phyloP scores from a whole-genome alignment of 1,284 basidiomycete genomes.

The Puccinia hordei region DNA sequence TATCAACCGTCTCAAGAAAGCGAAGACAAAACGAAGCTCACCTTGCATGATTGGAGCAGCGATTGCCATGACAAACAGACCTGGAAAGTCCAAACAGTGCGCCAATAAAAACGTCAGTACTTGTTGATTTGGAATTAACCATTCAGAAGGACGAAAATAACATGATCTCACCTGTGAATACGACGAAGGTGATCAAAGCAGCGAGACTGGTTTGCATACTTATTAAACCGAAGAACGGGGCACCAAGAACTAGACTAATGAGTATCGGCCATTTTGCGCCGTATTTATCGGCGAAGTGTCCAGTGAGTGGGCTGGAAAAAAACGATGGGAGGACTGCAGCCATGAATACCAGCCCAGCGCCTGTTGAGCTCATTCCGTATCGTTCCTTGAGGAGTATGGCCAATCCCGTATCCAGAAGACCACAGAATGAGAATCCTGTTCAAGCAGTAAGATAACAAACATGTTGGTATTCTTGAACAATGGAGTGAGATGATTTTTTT shows the following conservation, averaged over 20 bases:
- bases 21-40: neutral
- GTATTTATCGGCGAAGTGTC: constrained; percentile 26
- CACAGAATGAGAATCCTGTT: constrained; percentile 39
- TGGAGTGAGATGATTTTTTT: neutral
- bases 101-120: neutral
- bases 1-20: neutral
- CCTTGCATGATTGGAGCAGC: constrained; percentile 39
- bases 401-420: constrained; percentile 37
- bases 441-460: neutral
- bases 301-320: constrained; percentile 33
- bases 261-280: constrained; percentile 12
- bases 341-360: constrained; percentile 30
- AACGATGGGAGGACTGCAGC: constrained; percentile 31
- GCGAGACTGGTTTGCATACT: neutral
- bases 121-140: neutral
- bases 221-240: constrained; percentile 18
- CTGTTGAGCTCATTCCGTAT: constrained; percentile 30
- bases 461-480: neutral
- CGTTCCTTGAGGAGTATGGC: neutral
- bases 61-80: constrained; percentile 12
- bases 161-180: constrained; percentile 3
- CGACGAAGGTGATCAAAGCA: constrained; percentile 21
- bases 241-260: neutral
- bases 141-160: neutral
- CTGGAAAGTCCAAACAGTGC: neutral